A percentile compares a stretch with the other conserved stretches of the same genome.
These are phyloP conservation scores for Xylaria castorea DNA, from an alignment of 495 filamentous ascomycete genomes.

Conservation along the genomic window DNA sequence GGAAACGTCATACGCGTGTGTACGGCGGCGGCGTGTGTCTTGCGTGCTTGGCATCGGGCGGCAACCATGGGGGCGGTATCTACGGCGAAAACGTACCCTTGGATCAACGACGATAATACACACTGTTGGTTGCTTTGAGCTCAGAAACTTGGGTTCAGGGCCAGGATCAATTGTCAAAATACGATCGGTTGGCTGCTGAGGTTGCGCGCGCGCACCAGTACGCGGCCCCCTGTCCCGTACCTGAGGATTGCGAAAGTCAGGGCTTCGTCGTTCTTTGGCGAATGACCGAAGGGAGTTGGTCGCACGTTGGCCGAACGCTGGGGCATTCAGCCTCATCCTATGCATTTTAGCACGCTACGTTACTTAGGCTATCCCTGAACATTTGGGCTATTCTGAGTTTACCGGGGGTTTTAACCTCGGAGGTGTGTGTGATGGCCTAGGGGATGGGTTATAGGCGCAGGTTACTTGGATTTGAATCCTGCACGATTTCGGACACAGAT, in stretches of 20 bases:
- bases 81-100: constrained; percentile 58
- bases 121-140: background rate
- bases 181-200: background rate
- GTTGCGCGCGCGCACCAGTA: background rate
- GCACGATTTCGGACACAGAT: constrained; percentile 12
- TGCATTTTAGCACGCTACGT: constrained; percentile 1
- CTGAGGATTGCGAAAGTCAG: background rate
- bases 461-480: constrained; percentile 26
- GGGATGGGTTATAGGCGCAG: constrained; percentile 11
- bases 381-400: constrained; percentile 2
- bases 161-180: background rate
- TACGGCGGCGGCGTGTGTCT: constrained; percentile 58
- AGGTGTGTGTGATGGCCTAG: background rate
- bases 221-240: constrained; percentile 17
- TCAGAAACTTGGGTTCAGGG: background rate
- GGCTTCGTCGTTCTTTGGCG: constrained; percentile 25
- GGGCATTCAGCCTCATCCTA: constrained; percentile 16
- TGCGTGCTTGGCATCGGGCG: constrained; percentile 50
- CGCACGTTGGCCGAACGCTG: constrained; percentile 3
- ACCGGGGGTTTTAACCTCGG: background rate
- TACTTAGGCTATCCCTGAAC: constrained; percentile 1
- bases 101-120: constrained; percentile 50
- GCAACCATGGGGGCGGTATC: constrained; percentile 52
- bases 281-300: constrained; percentile 2
- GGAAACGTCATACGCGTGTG: constrained; percentile 58